Percentiles rank a stretch among this genome's conserved stretches.
These are phyloP conservation scores for Dipodascopsis tothii DNA, from an alignment of 805 yeast genomes.

Conservation along the genomic window DNA sequence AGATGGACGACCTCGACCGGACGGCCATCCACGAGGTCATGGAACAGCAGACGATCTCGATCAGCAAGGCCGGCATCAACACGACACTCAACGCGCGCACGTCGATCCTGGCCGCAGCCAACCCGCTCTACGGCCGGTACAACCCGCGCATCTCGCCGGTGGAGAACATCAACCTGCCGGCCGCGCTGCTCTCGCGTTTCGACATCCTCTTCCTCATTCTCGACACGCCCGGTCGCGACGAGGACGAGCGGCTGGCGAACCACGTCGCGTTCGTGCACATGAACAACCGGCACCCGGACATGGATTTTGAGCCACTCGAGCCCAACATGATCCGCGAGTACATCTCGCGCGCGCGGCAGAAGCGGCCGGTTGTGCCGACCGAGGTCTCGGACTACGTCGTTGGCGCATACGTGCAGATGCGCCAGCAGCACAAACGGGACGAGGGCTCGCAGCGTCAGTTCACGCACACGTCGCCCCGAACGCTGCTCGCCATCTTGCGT, in stretches of 20 bases:
- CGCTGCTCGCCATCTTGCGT: slow-evolving; percentile 82
- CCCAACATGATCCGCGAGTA: slow-evolving; percentile 77
- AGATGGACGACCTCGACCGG: slow-evolving; percentile 94
- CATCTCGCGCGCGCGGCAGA: slow-evolving; percentile 75
- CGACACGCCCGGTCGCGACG: slow-evolving; percentile 72
- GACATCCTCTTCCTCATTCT: slow-evolving; percentile 80
- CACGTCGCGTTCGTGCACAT: slow-evolving; percentile 96
- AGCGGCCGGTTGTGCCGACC: slow-evolving; percentile 75
- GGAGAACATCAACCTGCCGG: slow-evolving; percentile 92
- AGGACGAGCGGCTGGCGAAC: slow-evolving; percentile 77
- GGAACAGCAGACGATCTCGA: slow-evolving; percentile 98
- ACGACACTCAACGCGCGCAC: slow-evolving; percentile 94
- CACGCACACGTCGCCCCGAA: slow-evolving; percentile 91
- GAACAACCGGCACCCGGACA: slow-evolving; percentile 79
- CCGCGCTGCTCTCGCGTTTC: slow-evolving; percentile 90
- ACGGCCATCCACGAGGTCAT: slow-evolving; percentile 98
- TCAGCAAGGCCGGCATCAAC: slow-evolving; percentile 94
- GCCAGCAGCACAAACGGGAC: slow-evolving; percentile 81
- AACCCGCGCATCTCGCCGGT: slow-evolving; percentile 84
- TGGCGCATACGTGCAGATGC: slow-evolving; percentile 76
- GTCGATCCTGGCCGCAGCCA: slow-evolving; percentile 96
- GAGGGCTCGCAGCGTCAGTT: slow-evolving; percentile 71
- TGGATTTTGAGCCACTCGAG: slow-evolving; percentile 67
- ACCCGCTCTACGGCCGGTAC: slow-evolving; percentile 91
- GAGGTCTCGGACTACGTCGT: slow-evolving; percentile 83